phyloP scores from a whole-genome alignment of 768 basidiomycete species.

The Suillus variegatus region DNA sequence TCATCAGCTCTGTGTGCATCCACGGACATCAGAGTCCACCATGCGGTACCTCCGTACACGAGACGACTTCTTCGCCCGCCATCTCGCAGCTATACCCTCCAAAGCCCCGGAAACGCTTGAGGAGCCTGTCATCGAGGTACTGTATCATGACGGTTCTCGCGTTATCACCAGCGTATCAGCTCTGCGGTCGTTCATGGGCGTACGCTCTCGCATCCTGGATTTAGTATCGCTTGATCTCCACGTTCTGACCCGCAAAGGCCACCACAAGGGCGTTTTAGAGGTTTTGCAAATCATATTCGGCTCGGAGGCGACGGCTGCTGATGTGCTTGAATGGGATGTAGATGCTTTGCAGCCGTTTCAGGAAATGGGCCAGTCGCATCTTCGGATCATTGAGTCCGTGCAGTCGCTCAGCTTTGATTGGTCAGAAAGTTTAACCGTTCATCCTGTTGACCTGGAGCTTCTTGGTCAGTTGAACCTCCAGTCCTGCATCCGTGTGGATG shows the following conservation, averaged over 20 bases:
- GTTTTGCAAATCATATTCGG: slow-evolving; percentile 84
- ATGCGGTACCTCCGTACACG: slow-evolving; percentile 85
- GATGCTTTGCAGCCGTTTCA: slow-evolving; percentile 58
- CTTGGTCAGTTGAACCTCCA: slow-evolving; percentile 67
- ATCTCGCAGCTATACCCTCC: slow-evolving; percentile 77
- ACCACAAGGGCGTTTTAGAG: slow-evolving; percentile 70
- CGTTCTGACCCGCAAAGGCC: slow-evolving; percentile 76
- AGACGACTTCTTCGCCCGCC: slow-evolving; percentile 87
- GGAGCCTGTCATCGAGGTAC: slow-evolving; percentile 55
- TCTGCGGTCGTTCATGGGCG: slow-evolving; percentile 73
- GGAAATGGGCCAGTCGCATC: slow-evolving; percentile 79
- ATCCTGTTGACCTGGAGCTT: slow-evolving; percentile 62
- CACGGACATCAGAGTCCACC: slow-evolving; percentile 75
- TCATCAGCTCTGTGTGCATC: slow-evolving; percentile 86
- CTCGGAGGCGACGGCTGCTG: slow-evolving; percentile 52
- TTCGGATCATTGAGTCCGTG: slow-evolving; percentile 85
- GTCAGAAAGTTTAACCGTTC: slow-evolving; percentile 70
- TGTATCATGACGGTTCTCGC: slow-evolving; percentile 72
- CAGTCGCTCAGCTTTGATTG: slow-evolving; percentile 88
- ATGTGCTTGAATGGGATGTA: slow-evolving; percentile 41
- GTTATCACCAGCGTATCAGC: slow-evolving; percentile 67
- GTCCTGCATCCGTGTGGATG: slow-evolving; percentile 66
- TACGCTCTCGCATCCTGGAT: slow-evolving; percentile 85
- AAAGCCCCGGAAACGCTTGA: slow-evolving; percentile 51
- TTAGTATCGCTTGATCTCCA: slow-evolving; percentile 88